phyloP scores from a whole-genome alignment of 768 basidiomycete species.

The Rubroboletus pulcherrimus region DNA sequence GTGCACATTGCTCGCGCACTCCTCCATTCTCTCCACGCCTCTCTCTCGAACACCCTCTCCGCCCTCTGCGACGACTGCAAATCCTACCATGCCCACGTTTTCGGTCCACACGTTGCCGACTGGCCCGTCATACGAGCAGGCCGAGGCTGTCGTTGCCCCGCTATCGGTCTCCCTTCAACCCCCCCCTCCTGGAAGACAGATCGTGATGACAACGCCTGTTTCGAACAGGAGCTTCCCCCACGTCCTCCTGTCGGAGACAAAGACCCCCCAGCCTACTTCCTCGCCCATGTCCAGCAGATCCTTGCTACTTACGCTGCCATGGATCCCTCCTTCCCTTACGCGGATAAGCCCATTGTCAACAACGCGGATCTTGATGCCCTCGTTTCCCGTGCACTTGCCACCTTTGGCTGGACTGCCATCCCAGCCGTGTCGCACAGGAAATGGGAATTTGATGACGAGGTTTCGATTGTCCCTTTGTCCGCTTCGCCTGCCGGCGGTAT shows the following conservation, averaged over 20 bases:
- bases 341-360: slow-evolving; percentile 15
- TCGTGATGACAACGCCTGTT: slow-evolving; percentile 8
- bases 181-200: slow-evolving; percentile 7
- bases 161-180: slow-evolving; percentile 17
- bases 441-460: slow-evolving; percentile 30
- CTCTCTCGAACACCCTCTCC: slow-evolving; percentile 31
- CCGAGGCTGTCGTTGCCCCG: slow-evolving; percentile 45
- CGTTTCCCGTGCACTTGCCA: slow-evolving; percentile 38
- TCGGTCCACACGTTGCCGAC: slow-evolving; percentile 47
- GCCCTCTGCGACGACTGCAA: slow-evolving; percentile 47
- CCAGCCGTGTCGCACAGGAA: slow-evolving; percentile 12
- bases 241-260: slow-evolving; percentile 32
- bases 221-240: slow-evolving; percentile 19
- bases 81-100: slow-evolving; percentile 51
- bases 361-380: slow-evolving; percentile 41
- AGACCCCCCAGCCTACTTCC: slow-evolving; percentile 32
- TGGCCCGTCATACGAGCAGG: slow-evolving; percentile 48
- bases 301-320: slow-evolving; percentile 46
- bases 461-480: slow-evolving; percentile 20
- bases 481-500: neutral
- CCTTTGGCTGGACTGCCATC: slow-evolving; percentile 38
- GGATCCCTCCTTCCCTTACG: slow-evolving; percentile 30
- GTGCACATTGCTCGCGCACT: slow-evolving; percentile 40
- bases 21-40: slow-evolving; percentile 39
- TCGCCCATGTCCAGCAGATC: slow-evolving; percentile 40